Percentiles rank a stretch among this genome's conserved stretches.
Evolutionary conservation across 441 rosid species (phyloP).

Genomic region (Manihot esculenta): DNA sequence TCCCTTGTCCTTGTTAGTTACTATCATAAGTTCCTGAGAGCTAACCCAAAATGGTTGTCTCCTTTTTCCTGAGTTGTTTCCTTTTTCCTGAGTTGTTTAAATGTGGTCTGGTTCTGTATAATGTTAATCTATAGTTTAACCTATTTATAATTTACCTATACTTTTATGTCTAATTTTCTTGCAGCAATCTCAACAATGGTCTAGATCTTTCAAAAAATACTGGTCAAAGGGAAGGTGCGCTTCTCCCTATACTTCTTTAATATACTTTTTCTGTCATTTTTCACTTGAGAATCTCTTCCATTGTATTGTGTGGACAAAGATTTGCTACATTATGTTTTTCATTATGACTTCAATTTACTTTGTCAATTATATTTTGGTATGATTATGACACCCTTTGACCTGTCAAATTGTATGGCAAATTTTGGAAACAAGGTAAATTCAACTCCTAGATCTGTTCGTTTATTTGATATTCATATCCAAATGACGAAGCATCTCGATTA

Average conservation of each 20-base stretch:
- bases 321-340: too few species aligned
- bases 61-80: slow-evolving; percentile 8
- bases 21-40: not conserved
- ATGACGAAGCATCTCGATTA: not conserved
- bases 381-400: not conserved
- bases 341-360: not conserved
- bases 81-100: slow-evolving; percentile 7
- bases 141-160: slow-evolving; percentile 10
- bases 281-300: slow-evolving; percentile 8
- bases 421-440: not conserved
- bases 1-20: not conserved
- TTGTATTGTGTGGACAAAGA: not conserved
- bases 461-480: too few species aligned
- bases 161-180: slow-evolving; percentile 18
- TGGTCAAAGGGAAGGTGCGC: slow-evolving; percentile 42
- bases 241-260: too few species aligned
- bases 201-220: slow-evolving; percentile 36
- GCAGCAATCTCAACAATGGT: slow-evolving; percentile 55
- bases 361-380: not conserved
- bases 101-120: slow-evolving; percentile 10
- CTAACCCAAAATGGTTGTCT: not conserved
- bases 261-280: too few species aligned
- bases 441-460: not conserved
- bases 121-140: slow-evolving; percentile 13
- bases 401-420: not conserved